Evolutionary conservation across 352 stramenopile species (phyloP), one percentile per base, ranked within the genome.

Genomic region (Phytophthora sojae): DNA sequence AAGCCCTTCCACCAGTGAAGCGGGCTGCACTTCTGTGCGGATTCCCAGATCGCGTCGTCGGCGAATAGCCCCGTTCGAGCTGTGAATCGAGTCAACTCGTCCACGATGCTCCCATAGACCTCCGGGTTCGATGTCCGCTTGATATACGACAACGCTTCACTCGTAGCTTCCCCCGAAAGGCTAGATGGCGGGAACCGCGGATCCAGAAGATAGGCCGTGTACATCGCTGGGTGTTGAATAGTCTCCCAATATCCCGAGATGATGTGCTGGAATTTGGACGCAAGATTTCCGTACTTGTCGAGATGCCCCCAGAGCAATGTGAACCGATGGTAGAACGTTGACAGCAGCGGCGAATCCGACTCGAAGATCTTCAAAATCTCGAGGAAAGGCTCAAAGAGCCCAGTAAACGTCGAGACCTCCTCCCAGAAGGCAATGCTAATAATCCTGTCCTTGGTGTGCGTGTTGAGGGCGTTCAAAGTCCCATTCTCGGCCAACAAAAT

Each of bases 1-100:
- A 94, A 92, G n/a, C 82, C 84, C 50, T 91, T 92, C 84, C 84
- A 94, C 84, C 84, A 94, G 56, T 90, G 77, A 67, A 92, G 66
- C 2, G 82, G 86, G 57, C 82, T 89, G 68, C 83, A 90, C 37
- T 92, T 89, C 29, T 90, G 82, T 2, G 84, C 86, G 12, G 84
- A 91, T 26, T 90, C 86, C 86, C 84, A 92, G 44, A 94, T 83
- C 7, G 86, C 75, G 47, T 94, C 86, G 68, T 94, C 86, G 1
- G 81, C 81, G 64, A 94, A 94, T 57, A 94, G 72, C 6, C 81
- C 84, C 26, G 73, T 75, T 32, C 78, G 79, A 17, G 77, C 83
- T 11, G 84, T 91, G 60, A 89, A 94, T 30, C 82, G 77, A 44
- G 83, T 91, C 57, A 94, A 73, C 70, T 94, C 83, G 15, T 86